These are phyloP conservation scores for Kingdonia uniflora DNA, from an alignment of 164 flowering plant genomes.

Conservation along the genomic window DNA sequence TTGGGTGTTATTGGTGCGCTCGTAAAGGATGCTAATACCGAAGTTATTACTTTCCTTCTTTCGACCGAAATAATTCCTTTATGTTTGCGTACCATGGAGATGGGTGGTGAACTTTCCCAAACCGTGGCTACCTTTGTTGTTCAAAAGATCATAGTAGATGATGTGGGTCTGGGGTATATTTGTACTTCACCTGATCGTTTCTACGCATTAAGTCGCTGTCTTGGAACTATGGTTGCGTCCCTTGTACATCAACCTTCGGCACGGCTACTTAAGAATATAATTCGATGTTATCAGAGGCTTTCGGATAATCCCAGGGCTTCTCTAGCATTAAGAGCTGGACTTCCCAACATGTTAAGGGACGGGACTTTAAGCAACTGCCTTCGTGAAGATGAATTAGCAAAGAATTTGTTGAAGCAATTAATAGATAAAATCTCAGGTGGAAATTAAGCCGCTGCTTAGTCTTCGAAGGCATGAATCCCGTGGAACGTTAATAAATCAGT, in stretches of 20 bases:
- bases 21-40: slow-evolving; percentile 80
- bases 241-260: slow-evolving; percentile 76
- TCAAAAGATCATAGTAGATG: slow-evolving; percentile 79
- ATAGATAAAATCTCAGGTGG: too few relatives aligned
- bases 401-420: too few relatives aligned
- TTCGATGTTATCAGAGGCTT: slow-evolving; percentile 84
- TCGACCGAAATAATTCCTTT: slow-evolving; percentile 30
- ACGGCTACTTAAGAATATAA: slow-evolving; percentile 71
- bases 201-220: slow-evolving; percentile 71
- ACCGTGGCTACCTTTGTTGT: slow-evolving; percentile 94
- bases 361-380: slow-evolving; percentile 16
- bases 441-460: too few relatives aligned
- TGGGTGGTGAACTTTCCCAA: slow-evolving; percentile 85
- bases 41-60: slow-evolving; percentile 79
- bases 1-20: not conserved
- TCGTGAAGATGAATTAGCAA: slow-evolving; percentile 12
- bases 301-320: slow-evolving; percentile 61
- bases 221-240: slow-evolving; percentile 74
- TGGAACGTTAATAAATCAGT: too few relatives aligned
- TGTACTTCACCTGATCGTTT: slow-evolving; percentile 90
- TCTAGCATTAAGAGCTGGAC: slow-evolving; percentile 22
- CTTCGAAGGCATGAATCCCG: too few relatives aligned
- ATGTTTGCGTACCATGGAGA: slow-evolving; percentile 79
- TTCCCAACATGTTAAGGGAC: slow-evolving; percentile 23
- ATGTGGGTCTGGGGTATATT: slow-evolving; percentile 78